These are phyloP conservation scores for Fusarium irregulare DNA, from an alignment of 2,329 filamentous ascomycete species.

Conservation along the genomic window DNA sequence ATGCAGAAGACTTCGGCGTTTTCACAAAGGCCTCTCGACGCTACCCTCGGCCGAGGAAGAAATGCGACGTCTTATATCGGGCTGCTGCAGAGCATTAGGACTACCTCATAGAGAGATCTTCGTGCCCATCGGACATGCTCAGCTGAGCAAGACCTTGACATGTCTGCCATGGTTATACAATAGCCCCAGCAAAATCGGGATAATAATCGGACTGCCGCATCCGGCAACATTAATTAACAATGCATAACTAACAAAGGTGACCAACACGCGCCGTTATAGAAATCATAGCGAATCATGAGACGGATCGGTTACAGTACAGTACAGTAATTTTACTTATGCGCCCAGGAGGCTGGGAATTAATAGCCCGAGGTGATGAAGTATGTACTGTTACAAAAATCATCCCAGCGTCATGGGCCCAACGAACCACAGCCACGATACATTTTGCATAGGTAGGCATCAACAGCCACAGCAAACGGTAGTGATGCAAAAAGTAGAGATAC, in stretches of 20 bases:
- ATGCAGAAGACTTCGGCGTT: not conserved
- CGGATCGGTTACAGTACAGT: conserved; percentile 19
- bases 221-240: conserved; percentile 13
- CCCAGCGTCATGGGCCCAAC: conserved; percentile 36
- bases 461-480: conserved; percentile 20
- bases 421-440: conserved; percentile 7
- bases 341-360: conserved; percentile 32
- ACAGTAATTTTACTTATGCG: conserved; percentile 12
- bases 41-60: not conserved
- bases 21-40: not conserved
- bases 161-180: not conserved
- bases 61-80: not conserved
- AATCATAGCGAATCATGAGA: conserved; percentile 31
- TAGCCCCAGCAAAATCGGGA: not conserved
- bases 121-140: not conserved
- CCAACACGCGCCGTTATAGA: conserved; percentile 10
- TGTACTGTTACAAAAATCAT: conserved; percentile 34
- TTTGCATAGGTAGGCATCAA: conserved; percentile 11
- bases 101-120: not conserved
- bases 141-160: not conserved
- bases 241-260: conserved; percentile 11
- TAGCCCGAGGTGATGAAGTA: not conserved
- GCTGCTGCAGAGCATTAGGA: not conserved
- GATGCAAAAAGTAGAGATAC: conserved; percentile 30
- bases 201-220: conserved; percentile 23